Percentiles rank a stretch among this genome's conserved stretches.
phyloP scores from a whole-genome alignment of 768 basidiomycete species.

The Multifurca ochricompacta region DNA sequence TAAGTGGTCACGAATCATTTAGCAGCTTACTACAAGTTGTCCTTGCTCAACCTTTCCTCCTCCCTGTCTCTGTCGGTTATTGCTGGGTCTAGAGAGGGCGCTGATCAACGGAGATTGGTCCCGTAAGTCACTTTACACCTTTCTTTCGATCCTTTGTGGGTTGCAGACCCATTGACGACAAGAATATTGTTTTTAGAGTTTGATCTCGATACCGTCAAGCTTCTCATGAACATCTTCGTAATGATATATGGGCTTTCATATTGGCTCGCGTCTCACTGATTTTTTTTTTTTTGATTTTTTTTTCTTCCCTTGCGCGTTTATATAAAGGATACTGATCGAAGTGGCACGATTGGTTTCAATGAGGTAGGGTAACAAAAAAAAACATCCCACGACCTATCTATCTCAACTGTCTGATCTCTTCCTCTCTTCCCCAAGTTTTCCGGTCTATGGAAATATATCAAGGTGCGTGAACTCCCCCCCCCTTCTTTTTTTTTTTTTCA shows the following conservation, averaged over 20 bases:
- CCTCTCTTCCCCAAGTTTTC: constrained; percentile 39
- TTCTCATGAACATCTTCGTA: constrained; percentile 78
- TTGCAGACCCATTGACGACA: not conserved
- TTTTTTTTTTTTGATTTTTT: too few species aligned
- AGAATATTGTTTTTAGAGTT: constrained; percentile 42
- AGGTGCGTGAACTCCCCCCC: constrained; percentile 33
- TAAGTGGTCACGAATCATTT: too few species aligned
- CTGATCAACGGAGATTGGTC: constrained; percentile 65
- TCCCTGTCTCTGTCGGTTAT: constrained; percentile 25
- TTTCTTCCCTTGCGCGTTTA: too few species aligned
- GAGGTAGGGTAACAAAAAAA: too few species aligned
- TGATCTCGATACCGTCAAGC: constrained; percentile 80
- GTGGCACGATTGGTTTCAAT: constrained; percentile 72
- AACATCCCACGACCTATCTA: not conserved
- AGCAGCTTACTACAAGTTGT: too few species aligned
- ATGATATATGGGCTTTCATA: not conserved
- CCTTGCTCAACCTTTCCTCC: too few species aligned
- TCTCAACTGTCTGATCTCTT: constrained; percentile 16
- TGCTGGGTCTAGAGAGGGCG: constrained; percentile 33
- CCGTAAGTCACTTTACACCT: constrained; percentile 40
- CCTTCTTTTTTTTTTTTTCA: not conserved
- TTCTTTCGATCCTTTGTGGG: too few species aligned
- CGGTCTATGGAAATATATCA: constrained; percentile 79
- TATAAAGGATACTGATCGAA: constrained; percentile 56
- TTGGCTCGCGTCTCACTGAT: not conserved